Evolutionary conservation across 1,284 basidiomycete genomes (phyloP).

Genomic region (Puccinia brachypodii): DNA sequence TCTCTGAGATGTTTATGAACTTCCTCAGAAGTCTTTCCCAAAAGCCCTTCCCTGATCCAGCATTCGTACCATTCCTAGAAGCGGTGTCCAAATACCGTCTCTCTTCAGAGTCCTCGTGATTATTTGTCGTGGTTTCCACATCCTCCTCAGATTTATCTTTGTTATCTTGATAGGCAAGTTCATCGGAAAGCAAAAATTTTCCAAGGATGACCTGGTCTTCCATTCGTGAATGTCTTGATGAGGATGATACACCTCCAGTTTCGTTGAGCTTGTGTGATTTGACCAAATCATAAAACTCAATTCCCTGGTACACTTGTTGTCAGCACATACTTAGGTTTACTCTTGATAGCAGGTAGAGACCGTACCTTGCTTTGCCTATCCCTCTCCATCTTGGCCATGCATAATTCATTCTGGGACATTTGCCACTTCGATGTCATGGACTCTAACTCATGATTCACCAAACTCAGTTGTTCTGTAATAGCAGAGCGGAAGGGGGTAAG

Average conservation of each 20-base stretch:
- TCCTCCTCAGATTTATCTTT: background rate
- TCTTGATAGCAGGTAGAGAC: background rate
- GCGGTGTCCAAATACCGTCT: background rate
- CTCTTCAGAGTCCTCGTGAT: background rate
- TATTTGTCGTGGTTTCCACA: background rate
- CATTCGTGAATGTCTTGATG: background rate
- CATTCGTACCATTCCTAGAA: background rate
- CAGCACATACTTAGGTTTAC: background rate
- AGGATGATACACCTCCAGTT: background rate
- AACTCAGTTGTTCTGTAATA: background rate
- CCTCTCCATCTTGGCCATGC: background rate
- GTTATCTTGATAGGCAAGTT: background rate
- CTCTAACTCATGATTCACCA: background rate
- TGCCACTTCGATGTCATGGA: background rate
- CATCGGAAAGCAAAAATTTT: background rate
- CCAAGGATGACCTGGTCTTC: background rate
- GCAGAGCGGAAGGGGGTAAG: background rate
- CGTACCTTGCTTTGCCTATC: background rate
- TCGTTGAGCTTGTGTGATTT: background rate
- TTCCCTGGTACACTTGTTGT: background rate
- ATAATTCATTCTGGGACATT: background rate
- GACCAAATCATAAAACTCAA: background rate
- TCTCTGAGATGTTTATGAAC: background rate
- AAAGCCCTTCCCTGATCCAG: background rate
- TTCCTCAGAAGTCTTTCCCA: background rate